Evolutionary conservation across 1,139 yeast species (phyloP).

Genomic region (Yamadazyma friedrichii): DNA sequence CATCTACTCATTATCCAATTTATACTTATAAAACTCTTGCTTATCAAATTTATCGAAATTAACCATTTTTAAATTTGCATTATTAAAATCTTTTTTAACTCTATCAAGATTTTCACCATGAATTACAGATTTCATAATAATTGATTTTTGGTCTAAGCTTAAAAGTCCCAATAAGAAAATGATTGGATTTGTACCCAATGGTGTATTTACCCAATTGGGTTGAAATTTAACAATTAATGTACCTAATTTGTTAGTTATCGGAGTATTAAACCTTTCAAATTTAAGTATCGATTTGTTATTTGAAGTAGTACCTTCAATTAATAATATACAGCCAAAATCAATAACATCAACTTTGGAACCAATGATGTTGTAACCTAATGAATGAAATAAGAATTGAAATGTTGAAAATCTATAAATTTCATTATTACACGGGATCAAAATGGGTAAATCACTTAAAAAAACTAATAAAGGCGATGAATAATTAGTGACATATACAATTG

Average conservation of each 20-base stretch:
- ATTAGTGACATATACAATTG: constrained; percentile 51
- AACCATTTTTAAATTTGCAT: constrained; percentile 29
- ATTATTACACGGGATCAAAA: constrained; percentile 49
- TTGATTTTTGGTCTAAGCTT: constrained; percentile 21
- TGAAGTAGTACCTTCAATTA: constrained; percentile 70
- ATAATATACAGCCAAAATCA: constrained; percentile 41
- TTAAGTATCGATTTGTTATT: constrained; percentile 62
- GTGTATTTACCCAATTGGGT: constrained; percentile 34
- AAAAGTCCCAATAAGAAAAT: constrained; percentile 26
- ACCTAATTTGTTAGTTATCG: constrained; percentile 27
- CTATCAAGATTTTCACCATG: constrained; percentile 17
- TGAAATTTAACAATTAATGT: constrained; percentile 43
- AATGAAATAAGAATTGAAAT: constrained; percentile 32
- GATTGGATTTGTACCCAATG: constrained; percentile 26
- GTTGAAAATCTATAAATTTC: constrained; percentile 32
- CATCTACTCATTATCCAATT: not conserved
- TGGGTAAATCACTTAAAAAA: constrained; percentile 18
- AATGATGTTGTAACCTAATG: constrained; percentile 23
- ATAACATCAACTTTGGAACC: constrained; percentile 21
- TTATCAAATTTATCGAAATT: constrained; percentile 30
- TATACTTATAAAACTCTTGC: constrained; percentile 31
- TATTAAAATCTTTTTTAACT: constrained; percentile 23
- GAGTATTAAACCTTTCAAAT: constrained; percentile 26
- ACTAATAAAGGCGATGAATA: constrained; percentile 55
- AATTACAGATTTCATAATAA: constrained; percentile 27